Conservation (phyloP, 768 basidiomycete species). For the Kwoniella sp. region DNA sequence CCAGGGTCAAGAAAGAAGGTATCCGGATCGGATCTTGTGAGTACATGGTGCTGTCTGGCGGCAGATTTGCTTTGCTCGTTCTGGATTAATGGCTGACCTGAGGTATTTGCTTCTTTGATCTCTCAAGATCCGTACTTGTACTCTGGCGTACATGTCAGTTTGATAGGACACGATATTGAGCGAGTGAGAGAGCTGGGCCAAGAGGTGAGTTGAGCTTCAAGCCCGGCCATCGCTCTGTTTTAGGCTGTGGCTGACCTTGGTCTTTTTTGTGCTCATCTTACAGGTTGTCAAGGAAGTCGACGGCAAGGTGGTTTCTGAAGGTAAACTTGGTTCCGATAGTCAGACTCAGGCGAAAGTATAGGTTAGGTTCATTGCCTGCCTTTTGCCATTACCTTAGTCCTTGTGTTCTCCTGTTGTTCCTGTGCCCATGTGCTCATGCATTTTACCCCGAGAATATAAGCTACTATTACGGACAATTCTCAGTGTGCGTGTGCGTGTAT, state of each 20-base stretch:
- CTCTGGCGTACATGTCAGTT: slow-evolving; percentile 69
- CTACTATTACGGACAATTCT: too few relatives aligned
- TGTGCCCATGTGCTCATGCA: too few relatives aligned
- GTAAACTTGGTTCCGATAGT: slow-evolving; percentile 49
- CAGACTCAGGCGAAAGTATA: slow-evolving; percentile 29
- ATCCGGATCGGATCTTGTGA: slow-evolving; percentile 83
- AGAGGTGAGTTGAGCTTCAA: slow-evolving; percentile 55
- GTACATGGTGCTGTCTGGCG: neutral
- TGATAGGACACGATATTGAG: slow-evolving; percentile 61
- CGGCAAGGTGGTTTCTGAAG: slow-evolving; percentile 55
- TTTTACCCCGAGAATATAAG: too few relatives aligned
- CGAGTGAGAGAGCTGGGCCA: slow-evolving; percentile 55
- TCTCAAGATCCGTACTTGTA: slow-evolving; percentile 50
- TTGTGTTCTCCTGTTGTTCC: too few relatives aligned
- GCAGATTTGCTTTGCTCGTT: neutral
- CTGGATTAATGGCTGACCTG: slow-evolving; percentile 18
- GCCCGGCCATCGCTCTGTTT: too few relatives aligned
- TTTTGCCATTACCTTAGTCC: too few relatives aligned
- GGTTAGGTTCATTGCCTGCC: neutral
- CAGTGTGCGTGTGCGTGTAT: too few relatives aligned
- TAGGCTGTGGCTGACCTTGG: neutral
- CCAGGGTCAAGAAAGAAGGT: slow-evolving; percentile 70
- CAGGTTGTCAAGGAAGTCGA: slow-evolving; percentile 57
- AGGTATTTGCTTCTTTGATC: neutral
- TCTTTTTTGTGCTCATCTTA: neutral